phyloP scores from a whole-genome alignment of 257 asterid genomes.

The Coffea canephora region DNA sequence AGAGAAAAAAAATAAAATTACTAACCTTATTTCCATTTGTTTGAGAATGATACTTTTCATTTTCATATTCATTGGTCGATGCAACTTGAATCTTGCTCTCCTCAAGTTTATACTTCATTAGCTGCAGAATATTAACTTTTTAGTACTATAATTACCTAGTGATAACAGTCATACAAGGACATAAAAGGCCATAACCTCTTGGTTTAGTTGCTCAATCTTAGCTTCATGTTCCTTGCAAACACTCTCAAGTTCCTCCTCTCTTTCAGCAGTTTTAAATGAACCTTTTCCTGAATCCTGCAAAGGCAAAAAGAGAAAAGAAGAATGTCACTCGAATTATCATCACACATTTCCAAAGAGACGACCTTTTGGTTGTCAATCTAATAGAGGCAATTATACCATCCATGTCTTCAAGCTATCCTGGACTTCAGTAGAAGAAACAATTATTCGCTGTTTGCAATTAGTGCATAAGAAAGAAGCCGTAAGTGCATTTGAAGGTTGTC shows the following conservation, averaged over 20 bases:
- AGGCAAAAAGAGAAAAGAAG: background rate
- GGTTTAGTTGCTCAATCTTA: constrained; percentile 65
- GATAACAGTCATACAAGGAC: constrained; percentile 12
- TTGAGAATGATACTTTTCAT: constrained; percentile 7
- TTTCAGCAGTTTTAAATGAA: constrained; percentile 32
- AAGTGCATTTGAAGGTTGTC: constrained; percentile 33
- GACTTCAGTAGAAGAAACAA: constrained; percentile 27
- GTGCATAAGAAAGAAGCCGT: constrained; percentile 48
- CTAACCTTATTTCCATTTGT: constrained; percentile 21
- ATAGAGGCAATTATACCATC: constrained; percentile 25
- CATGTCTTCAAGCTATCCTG: constrained; percentile 38
- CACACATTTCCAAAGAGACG: background rate
- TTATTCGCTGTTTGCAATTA: constrained; percentile 53
- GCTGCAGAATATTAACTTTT: constrained; percentile 43
- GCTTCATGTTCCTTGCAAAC: constrained; percentile 78
- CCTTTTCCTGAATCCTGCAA: constrained; percentile 49
- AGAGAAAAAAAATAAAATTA: background rate
- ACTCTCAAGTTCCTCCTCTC: constrained; percentile 64
- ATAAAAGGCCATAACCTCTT: constrained; percentile 42
- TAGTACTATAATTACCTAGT: background rate
- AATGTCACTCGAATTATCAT: background rate
- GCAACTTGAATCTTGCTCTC: background rate
- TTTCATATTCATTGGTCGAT: background rate
- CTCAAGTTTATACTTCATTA: constrained; percentile 54
- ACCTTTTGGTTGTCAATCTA: background rate